Base-by-base conservation (phyloP, 164 flowering plant genomes). In the Dillenia suffruticosa region DNA sequence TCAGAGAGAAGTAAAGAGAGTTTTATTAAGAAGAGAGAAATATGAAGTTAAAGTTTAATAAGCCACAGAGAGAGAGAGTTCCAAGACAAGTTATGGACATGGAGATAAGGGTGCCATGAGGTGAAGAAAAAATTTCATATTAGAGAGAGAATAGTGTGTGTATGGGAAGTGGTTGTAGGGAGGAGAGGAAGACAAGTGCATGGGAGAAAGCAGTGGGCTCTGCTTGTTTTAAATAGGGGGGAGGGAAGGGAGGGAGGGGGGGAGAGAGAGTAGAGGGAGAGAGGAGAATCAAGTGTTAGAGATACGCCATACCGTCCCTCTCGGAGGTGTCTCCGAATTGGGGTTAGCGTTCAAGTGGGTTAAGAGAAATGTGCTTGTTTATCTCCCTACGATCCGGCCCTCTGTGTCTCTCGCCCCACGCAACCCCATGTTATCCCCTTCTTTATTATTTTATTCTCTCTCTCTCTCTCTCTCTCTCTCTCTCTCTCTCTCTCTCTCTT, bases 381-480 rank as follows among this genome's bases (percentile, higher is more conserved):
- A 70, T 68, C 75, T 61, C 16, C 77, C 71, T 63, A 70, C 73
- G 58, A 62, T 50, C 56, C 44, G 79, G 78, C 66, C 72, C 77
- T 68, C 76, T 78, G 80, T 68, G 74, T 54, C 59, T 62, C 57
- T 19, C 22, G 22, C 22, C 68, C 56, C 85, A 76, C 78, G 70
- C 78, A 67, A 62, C 67, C 69, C 75, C 81, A 82, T 64, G 80
- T 81, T 77, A 80, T 73, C 67, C 58, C 57, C 46, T 61, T 74
- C 46, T 44, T 50, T 56, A 26, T 11, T 56, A 26, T 12, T 56
- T 15, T 47, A 51, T 32, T 50, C 10, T 49, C 12, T 9, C 14
- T 54, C 57, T 26, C 58, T 56, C 45, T 32, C 58, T 17, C n/a
- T 56, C 43, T 32, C n/a, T n/a, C n/a, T n/a, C n/a, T n/a, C n/a